Percentiles rank a stretch among this genome's conserved stretches.
These are phyloP conservation scores for Ettlia oleoabundans DNA, from an alignment of 139 green algal species.

Conservation along the genomic window DNA sequence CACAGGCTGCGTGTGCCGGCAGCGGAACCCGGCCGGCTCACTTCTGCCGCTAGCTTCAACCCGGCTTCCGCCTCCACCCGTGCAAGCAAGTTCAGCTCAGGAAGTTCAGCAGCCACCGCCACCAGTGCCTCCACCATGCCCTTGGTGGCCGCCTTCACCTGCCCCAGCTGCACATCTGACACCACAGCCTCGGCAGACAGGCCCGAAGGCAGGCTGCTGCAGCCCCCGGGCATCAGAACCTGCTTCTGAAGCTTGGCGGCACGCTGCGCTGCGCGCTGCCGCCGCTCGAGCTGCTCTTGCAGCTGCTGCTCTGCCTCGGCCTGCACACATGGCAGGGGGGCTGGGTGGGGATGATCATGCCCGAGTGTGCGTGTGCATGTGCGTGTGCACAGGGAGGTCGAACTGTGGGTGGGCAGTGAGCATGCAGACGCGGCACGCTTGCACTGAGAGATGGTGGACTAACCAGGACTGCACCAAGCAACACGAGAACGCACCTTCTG, in stretches of 20 bases:
- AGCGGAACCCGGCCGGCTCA: not conserved
- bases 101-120: constrained; percentile 9
- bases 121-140: constrained; percentile 27
- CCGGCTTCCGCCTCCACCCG: constrained; percentile 13
- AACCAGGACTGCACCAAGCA: too few relatives aligned
- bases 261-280: constrained; percentile 7
- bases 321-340: not conserved
- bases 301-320: constrained; percentile 1
- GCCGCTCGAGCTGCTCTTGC: not conserved
- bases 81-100: not conserved
- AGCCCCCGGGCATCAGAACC: not conserved
- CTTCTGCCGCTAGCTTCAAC: constrained; percentile 1
- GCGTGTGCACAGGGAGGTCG: too few relatives aligned
- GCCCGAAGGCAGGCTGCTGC: not conserved
- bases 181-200: not conserved
- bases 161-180: constrained; percentile 13
- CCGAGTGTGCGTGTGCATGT: too few relatives aligned
- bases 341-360: too few relatives aligned
- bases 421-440: not conserved
- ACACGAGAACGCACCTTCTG: constrained; percentile 18
- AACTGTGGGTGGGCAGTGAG: too few relatives aligned
- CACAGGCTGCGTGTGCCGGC: too few relatives aligned
- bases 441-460: too few relatives aligned
- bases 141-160: constrained; percentile 10
- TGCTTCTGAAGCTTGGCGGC: not conserved